phyloP scores from a whole-genome alignment of 176 grass and related monocot genomes.

The Puya raimondii region DNA sequence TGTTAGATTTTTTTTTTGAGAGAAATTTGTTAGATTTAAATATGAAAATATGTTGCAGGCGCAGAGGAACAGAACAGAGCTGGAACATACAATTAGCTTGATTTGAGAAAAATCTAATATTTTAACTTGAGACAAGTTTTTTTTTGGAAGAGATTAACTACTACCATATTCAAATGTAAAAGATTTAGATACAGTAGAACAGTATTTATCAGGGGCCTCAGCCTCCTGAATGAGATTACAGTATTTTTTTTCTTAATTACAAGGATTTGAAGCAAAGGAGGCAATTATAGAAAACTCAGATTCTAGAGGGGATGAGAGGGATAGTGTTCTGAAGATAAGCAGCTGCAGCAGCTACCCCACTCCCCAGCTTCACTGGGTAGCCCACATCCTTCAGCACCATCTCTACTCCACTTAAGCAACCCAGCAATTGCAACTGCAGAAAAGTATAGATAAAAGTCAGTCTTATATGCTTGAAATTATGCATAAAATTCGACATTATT shows the following conservation, averaged over 20 bases:
- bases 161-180: conserved; percentile 14
- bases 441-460: background rate
- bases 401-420: conserved; percentile 78
- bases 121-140: background rate
- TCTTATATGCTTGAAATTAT: too few species aligned
- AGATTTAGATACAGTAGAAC: conserved; percentile 49
- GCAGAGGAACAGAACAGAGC: too few species aligned
- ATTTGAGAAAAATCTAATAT: background rate
- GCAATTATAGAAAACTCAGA: conserved; percentile 28
- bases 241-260: conserved; percentile 15
- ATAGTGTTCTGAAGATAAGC: conserved; percentile 71
- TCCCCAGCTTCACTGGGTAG: conserved; percentile 89
- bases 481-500: too few species aligned
- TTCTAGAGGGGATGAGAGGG: conserved; percentile 72
- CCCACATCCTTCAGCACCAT: conserved; percentile 93
- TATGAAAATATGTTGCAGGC: too few species aligned
- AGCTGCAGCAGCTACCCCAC: conserved; percentile 72
- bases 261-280: background rate
- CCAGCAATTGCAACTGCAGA: conserved; percentile 83
- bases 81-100: background rate
- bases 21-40: too few species aligned
- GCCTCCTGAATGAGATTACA: conserved; percentile 15
- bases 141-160: background rate
- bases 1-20: too few species aligned
- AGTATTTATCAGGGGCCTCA: conserved; percentile 21